Conservation (phyloP, 2,329 filamentous ascomycete species). For the Helotiales sp. region DNA sequence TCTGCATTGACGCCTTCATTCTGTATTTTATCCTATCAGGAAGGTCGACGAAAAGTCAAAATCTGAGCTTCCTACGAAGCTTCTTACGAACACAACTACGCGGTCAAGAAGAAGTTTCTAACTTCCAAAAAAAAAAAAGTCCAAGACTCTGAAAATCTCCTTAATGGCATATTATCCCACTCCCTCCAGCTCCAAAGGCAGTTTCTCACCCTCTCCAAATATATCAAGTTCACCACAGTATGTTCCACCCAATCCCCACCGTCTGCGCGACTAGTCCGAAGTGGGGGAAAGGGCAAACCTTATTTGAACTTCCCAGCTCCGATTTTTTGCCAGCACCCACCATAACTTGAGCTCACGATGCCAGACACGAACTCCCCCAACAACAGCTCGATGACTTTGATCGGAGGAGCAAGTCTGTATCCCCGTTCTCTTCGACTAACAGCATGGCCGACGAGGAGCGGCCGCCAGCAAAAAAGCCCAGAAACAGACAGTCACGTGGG, state of each 20-base stretch:
- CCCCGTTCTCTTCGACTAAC: slow-evolving; percentile 7
- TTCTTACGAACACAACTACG: not conserved
- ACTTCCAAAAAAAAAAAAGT: not conserved
- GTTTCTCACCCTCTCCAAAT: not conserved
- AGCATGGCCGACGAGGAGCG: slow-evolving; percentile 18
- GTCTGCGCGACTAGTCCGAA: not conserved
- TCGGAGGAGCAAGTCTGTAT: not conserved
- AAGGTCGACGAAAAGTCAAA: not conserved
- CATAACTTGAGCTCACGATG: slow-evolving; percentile 3
- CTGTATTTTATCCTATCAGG: not conserved
- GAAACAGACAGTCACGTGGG: slow-evolving; percentile 46
- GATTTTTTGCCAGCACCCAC: not conserved
- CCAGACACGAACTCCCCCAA: not conserved
- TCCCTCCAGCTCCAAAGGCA: not conserved
- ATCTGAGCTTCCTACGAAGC: not conserved
- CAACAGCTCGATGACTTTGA: slow-evolving; percentile 19
- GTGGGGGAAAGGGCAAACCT: not conserved
- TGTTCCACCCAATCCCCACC: not conserved
- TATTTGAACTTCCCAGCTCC: not conserved
- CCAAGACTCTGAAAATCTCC: not conserved
- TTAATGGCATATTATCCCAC: not conserved
- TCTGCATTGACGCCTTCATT: not conserved
- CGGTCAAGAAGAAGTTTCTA: not conserved
- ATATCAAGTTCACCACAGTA: not conserved
- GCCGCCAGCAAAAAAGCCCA: slow-evolving; percentile 6